Conservation (phyloP, 2,329 filamentous ascomycete species). For the Zasmidium cellare region DNA sequence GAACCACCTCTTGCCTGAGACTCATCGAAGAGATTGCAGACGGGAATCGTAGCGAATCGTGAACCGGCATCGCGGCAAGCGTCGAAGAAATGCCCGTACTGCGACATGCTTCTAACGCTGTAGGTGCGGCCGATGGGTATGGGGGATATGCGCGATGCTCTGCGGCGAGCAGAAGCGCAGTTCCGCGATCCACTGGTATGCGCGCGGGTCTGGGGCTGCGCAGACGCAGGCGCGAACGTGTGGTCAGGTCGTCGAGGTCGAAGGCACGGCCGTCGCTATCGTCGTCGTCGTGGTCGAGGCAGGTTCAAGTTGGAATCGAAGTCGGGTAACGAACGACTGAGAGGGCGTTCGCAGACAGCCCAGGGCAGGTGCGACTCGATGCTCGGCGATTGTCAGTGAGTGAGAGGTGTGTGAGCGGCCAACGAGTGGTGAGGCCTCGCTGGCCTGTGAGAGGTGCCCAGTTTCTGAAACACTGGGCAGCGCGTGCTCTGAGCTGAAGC, state of each 20-base stretch:
- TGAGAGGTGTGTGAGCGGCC: neutral
- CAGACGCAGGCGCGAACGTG: neutral
- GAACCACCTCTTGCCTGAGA: conserved; percentile 59
- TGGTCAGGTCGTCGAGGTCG: neutral
- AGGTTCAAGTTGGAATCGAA: neutral
- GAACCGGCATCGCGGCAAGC: conserved; percentile 53
- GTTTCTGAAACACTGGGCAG: neutral
- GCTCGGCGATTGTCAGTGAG: neutral
- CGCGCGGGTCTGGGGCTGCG: neutral
- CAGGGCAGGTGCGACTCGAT: neutral
- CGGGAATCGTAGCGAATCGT: conserved; percentile 35
- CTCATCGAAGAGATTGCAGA: conserved; percentile 64
- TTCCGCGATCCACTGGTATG: neutral
- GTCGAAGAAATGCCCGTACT: conserved; percentile 41
- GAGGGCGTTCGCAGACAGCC: neutral
- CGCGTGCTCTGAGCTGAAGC: neutral
- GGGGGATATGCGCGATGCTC: neutral
- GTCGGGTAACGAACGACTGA: neutral
- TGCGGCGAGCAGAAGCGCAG: neutral
- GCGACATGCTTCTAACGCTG: conserved; percentile 19
- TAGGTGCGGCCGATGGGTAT: too few species aligned
- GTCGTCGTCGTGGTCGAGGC: neutral
- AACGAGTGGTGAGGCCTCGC: neutral
- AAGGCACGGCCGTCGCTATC: neutral
- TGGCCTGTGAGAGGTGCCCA: neutral